Conservation (phyloP, 73 alveolate species). For the Symbiodinium natans region DNA sequence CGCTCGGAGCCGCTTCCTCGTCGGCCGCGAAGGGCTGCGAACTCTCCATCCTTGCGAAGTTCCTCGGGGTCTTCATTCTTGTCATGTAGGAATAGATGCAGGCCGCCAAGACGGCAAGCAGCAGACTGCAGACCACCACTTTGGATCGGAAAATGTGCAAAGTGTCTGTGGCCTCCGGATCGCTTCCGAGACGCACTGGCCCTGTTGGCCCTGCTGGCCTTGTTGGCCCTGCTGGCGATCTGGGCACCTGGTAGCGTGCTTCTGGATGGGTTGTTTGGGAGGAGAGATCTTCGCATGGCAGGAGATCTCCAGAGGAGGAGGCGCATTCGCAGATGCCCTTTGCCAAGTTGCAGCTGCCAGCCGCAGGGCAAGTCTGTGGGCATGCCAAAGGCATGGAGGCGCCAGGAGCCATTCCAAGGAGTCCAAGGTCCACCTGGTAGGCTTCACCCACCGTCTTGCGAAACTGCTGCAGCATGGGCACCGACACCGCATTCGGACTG, state of each 20-base stretch:
- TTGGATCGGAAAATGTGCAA: background rate
- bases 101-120: conserved; percentile 20
- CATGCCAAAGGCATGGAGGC: conserved; percentile 3
- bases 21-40: too few relatives aligned
- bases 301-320: conserved; percentile 53
- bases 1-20: too few relatives aligned
- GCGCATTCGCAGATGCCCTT: conserved; percentile 73
- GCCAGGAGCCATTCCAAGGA: background rate
- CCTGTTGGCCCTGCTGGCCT: too few relatives aligned
- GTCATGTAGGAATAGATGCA: conserved; percentile 53
- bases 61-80: conserved; percentile 57
- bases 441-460: background rate
- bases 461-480: background rate
- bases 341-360: conserved; percentile 85
- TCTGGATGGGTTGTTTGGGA: background rate
- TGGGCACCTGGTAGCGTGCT: too few relatives aligned
- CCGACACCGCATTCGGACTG: too few relatives aligned
- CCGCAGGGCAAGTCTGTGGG: conserved; percentile 48
- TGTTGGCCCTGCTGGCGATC: too few relatives aligned
- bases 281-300: conserved; percentile 55
- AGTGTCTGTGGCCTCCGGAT: background rate
- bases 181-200: too few relatives aligned
- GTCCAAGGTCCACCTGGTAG: background rate
- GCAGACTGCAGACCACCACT: background rate
- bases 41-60: too few relatives aligned